Conservation (phyloP, 2,329 filamentous ascomycete genomes). For the Endoconidiophora laricicola region DNA sequence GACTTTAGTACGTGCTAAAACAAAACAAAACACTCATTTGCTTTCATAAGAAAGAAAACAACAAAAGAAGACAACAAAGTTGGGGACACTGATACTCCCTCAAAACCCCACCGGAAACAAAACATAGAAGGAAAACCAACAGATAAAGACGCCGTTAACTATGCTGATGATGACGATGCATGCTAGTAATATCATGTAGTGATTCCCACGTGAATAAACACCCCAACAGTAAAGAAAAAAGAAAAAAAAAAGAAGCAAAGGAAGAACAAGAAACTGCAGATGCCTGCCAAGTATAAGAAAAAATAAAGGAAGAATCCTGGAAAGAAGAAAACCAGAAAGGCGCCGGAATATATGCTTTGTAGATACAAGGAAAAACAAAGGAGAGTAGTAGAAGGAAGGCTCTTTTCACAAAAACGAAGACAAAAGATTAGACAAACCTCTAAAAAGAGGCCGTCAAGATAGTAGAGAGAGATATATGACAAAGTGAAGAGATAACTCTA, state of each 20-base stretch:
- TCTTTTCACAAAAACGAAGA: not conserved
- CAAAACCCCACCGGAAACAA: not conserved
- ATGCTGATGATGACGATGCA: too few species aligned
- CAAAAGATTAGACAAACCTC: not conserved
- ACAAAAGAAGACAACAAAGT: not conserved
- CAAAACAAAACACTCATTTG: not conserved
- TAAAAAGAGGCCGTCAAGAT: not conserved
- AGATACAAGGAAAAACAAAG: too few species aligned
- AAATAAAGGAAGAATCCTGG: not conserved
- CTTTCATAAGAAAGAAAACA: not conserved
- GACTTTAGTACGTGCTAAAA: not conserved
- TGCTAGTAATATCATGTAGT: too few species aligned
- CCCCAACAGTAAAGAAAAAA: not conserved
- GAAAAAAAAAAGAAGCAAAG: not conserved
- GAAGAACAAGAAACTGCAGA: not conserved
- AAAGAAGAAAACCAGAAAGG: not conserved
- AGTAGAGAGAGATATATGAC: not conserved
- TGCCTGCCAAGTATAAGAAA: not conserved
- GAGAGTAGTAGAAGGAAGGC: too few species aligned
- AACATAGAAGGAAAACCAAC: constrained; percentile 1
- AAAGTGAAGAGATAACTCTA: not conserved
- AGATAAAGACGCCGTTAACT: not conserved
- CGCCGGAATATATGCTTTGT: too few species aligned
- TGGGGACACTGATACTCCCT: too few species aligned
- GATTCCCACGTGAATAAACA: too few species aligned